Evolutionary conservation across 2,329 filamentous ascomycete genomes (phyloP).

Genomic region (Lasiodiplodia theobromae): DNA sequence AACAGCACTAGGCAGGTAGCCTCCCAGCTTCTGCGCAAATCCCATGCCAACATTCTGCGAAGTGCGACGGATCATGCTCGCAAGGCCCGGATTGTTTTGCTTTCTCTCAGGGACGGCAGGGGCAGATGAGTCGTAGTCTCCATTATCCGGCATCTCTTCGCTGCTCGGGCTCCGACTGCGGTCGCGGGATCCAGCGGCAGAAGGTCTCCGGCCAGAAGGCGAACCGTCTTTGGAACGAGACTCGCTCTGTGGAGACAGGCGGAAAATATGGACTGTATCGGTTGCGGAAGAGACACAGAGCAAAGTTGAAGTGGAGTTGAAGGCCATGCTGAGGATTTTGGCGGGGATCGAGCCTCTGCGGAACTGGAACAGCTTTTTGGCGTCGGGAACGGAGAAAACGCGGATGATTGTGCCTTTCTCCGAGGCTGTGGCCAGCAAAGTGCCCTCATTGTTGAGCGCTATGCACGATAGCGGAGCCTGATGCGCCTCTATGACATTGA

Average conservation of each 20-base stretch:
- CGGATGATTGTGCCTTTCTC: conserved; percentile 98
- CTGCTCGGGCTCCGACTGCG: conserved; percentile 53
- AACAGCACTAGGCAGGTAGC: conserved; percentile 90
- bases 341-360: conserved; percentile 93
- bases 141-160: conserved; percentile 52
- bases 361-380: conserved; percentile 95
- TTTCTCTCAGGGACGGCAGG: conserved; percentile 44
- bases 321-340: conserved; percentile 98
- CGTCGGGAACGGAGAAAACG: conserved; percentile 90
- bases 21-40: conserved; percentile 86
- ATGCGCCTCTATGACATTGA: conserved; percentile 96
- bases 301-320: conserved; percentile 91
- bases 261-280: conserved; percentile 96
- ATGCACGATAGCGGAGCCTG: conserved; percentile 90
- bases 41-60: conserved; percentile 92
- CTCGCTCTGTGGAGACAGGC: conserved; percentile 56
- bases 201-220: conserved; percentile 36
- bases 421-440: conserved; percentile 88
- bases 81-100: conserved; percentile 74
- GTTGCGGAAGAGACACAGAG: conserved; percentile 95
- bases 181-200: conserved; percentile 40
- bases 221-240: conserved; percentile 31
- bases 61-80: conserved; percentile 90
- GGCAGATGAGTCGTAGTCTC: conserved; percentile 42
- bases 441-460: conserved; percentile 90